Evolutionary conservation across 352 stramenopile genomes (phyloP).

Genomic region (Phytophthora sansomeana): DNA sequence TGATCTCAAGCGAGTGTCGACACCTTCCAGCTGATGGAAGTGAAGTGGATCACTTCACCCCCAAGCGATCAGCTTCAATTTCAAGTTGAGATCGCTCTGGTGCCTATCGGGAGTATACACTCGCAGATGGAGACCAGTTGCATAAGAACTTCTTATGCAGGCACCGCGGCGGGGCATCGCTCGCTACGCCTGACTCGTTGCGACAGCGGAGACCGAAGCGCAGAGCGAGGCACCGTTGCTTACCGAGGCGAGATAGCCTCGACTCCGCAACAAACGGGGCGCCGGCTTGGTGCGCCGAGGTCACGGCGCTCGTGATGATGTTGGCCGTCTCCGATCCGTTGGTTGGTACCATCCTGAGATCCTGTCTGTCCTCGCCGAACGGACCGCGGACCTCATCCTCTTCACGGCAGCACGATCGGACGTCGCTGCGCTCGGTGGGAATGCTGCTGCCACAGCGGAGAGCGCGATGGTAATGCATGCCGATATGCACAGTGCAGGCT

Average conservation of each 20-base stretch:
- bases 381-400: conserved; percentile 2
- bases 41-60: too few species aligned
- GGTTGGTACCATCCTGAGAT: conserved; percentile 23
- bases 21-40: too few species aligned
- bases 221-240: conserved; percentile 15
- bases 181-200: conserved; percentile 17
- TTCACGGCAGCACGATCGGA: conserved; percentile 7
- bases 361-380: conserved; percentile 23
- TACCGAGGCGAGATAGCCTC: conserved; percentile 7
- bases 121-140: too few species aligned
- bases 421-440: background rate
- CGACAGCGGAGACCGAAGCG: conserved; percentile 3
- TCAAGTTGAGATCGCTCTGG: too few species aligned
- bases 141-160: conserved; percentile 7
- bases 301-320: conserved; percentile 22
- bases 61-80: too few species aligned
- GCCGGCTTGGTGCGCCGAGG: background rate
- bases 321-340: background rate
- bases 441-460: too few species aligned
- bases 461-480: background rate
- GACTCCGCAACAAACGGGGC: conserved; percentile 6
- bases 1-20: too few species aligned
- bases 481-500: conserved; percentile 19
- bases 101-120: too few species aligned
- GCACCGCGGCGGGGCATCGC: conserved; percentile 2